These are phyloP conservation scores for Cyclocybe cylindracea DNA, from an alignment of 768 basidiomycete species.

Conservation along the genomic window DNA sequence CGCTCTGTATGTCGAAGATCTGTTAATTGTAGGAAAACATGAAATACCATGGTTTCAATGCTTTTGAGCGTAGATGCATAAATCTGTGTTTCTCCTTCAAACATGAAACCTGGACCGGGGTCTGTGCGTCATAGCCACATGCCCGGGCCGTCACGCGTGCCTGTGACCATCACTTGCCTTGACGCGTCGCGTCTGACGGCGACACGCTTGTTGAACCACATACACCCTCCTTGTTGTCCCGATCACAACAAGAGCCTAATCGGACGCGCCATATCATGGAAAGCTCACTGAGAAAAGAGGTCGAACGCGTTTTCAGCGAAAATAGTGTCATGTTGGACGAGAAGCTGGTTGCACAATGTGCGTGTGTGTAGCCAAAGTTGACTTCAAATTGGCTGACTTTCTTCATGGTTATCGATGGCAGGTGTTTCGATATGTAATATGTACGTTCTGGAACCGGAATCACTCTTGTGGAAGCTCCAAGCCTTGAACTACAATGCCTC, in stretches of 20 bases:
- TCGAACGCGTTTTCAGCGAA: slow-evolving; percentile 26
- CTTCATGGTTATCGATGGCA: slow-evolving; percentile 25
- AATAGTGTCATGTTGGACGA: slow-evolving; percentile 35
- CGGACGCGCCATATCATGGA: slow-evolving; percentile 13
- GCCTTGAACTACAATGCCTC: slow-evolving; percentile 45
- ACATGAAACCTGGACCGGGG: background rate
- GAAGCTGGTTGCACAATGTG: slow-evolving; percentile 55
- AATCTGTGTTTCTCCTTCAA: background rate
- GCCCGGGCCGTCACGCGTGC: too few relatives aligned
- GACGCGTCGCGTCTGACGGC: background rate
- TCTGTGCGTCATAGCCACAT: background rate
- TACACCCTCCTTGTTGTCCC: background rate
- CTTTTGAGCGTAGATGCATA: too few relatives aligned
- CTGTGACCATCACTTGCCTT: too few relatives aligned
- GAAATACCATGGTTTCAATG: too few relatives aligned
- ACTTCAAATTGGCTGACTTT: background rate
- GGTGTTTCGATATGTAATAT: slow-evolving; percentile 66
- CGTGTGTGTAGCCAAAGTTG: slow-evolving; percentile 1
- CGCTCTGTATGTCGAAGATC: slow-evolving; percentile 10
- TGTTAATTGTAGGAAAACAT: slow-evolving; percentile 6
- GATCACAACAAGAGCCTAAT: background rate
- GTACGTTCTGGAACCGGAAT: slow-evolving; percentile 53
- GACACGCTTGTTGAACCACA: background rate
- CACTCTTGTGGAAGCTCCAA: slow-evolving; percentile 71
- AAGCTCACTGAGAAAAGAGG: slow-evolving; percentile 20